Percentiles rank a stretch among this genome's conserved stretches.
These are phyloP conservation scores for Aureobasidium subglaciale DNA, from an alignment of 2,329 filamentous ascomycete genomes.

Conservation along the genomic window DNA sequence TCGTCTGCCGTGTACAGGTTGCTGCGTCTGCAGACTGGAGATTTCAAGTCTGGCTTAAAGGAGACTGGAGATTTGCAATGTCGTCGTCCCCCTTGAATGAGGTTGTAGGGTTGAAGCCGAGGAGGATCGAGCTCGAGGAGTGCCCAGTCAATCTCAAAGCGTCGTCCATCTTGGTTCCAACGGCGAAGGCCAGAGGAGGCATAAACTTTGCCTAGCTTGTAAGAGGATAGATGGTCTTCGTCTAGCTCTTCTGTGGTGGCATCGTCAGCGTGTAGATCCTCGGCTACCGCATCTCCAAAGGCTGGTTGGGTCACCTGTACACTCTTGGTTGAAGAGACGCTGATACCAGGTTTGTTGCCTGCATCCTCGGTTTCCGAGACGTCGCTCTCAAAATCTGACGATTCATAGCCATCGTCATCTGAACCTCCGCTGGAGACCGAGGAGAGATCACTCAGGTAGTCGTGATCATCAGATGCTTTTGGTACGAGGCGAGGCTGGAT, in stretches of 20 bases:
- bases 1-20: conserved; percentile 24
- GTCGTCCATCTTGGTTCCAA: conserved; percentile 46
- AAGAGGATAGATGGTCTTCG: conserved; percentile 73
- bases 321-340: conserved; percentile 65
- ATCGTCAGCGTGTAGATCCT: conserved; percentile 74
- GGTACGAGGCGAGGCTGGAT: conserved; percentile 13
- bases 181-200: conserved; percentile 85
- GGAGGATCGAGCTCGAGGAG: conserved; percentile 71
- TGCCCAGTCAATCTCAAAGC: conserved; percentile 92
- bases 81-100: conserved; percentile 51
- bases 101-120: conserved; percentile 64
- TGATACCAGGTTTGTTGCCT: conserved; percentile 71
- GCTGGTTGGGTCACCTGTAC: conserved; percentile 87
- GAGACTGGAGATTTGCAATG: conserved; percentile 29
- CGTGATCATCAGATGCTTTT: conserved; percentile 42
- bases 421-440: conserved; percentile 29
- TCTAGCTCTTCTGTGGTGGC: conserved; percentile 62
- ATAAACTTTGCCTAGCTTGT: conserved; percentile 73
- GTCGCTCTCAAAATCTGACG: conserved; percentile 31
- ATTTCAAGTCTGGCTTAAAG: conserved; percentile 25
- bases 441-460: conserved; percentile 20
- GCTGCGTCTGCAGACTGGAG: conserved; percentile 21
- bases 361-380: conserved; percentile 24
- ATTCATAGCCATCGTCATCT: conserved; percentile 42
- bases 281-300: conserved; percentile 61